Conservation (phyloP, 1,139 yeast genomes). For the Meyerozyma elateridarum region DNA sequence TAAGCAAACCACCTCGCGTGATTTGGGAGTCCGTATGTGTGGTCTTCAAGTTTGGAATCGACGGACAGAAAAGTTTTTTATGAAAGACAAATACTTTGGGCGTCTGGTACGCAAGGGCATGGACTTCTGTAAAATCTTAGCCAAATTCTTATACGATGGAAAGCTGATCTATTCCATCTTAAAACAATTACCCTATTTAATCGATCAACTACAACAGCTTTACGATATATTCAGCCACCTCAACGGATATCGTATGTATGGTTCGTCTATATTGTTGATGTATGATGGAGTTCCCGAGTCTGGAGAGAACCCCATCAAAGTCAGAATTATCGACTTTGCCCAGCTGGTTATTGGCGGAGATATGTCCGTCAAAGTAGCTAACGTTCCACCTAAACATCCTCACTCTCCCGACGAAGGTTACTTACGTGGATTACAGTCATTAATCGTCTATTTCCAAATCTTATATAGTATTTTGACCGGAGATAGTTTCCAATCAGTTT, state of each 20-base stretch:
- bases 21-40: constrained; percentile 87
- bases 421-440: constrained; percentile 69
- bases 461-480: constrained; percentile 49
- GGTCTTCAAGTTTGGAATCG: constrained; percentile 87
- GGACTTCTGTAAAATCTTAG: constrained; percentile 69
- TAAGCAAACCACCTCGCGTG: constrained; percentile 69
- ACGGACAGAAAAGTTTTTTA: constrained; percentile 43
- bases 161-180: constrained; percentile 51
- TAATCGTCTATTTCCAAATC: constrained; percentile 55
- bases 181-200: constrained; percentile 61
- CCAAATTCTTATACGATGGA: constrained; percentile 81
- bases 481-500: neutral
- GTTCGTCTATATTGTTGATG: constrained; percentile 82
- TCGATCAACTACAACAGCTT: constrained; percentile 57
- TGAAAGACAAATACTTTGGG: constrained; percentile 90
- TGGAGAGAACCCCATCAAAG: constrained; percentile 35
- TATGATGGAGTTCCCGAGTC: constrained; percentile 55
- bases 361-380: constrained; percentile 13
- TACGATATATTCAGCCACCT: constrained; percentile 50
- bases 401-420: constrained; percentile 74
- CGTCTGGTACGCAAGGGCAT: constrained; percentile 68
- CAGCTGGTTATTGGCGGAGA: constrained; percentile 79
- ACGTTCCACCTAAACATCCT: constrained; percentile 64
- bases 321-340: constrained; percentile 91
- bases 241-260: constrained; percentile 85